Percentiles rank a stretch among this genome's conserved stretches.
Evolutionary conservation across 2,329 filamentous ascomycete species (phyloP).

Genomic region (Ambrosiella beaveri): DNA sequence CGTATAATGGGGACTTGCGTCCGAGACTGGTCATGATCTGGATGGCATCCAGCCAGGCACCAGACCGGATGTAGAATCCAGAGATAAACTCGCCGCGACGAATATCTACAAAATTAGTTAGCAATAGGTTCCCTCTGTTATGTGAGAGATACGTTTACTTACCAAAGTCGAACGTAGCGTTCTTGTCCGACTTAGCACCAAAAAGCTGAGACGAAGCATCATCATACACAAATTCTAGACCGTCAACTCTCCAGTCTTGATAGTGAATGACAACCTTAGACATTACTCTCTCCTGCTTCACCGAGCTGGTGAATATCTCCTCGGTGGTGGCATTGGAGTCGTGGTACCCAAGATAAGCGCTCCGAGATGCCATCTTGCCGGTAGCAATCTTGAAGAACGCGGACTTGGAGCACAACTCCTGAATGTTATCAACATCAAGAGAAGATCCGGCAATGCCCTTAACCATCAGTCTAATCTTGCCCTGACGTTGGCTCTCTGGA

Average conservation of each 20-base stretch:
- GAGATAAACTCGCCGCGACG: constrained; percentile 71
- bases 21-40: constrained; percentile 80
- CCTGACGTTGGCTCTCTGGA: constrained; percentile 55
- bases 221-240: constrained; percentile 85
- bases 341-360: constrained; percentile 56
- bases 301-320: constrained; percentile 53
- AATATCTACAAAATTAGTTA: constrained; percentile 9
- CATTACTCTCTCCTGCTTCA: constrained; percentile 54
- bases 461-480: constrained; percentile 52
- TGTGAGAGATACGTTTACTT: constrained; percentile 21
- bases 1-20: constrained; percentile 71
- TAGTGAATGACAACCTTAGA: constrained; percentile 61
- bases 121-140: background rate
- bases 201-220: constrained; percentile 72
- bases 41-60: constrained; percentile 71
- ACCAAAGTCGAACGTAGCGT: constrained; percentile 61
- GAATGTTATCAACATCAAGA: constrained; percentile 62
- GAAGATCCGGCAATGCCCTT: constrained; percentile 61
- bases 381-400: constrained; percentile 57
- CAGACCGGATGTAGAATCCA: constrained; percentile 69
- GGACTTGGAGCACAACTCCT: constrained; percentile 50
- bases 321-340: constrained; percentile 56
- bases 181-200: constrained; percentile 58
- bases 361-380: constrained; percentile 53
- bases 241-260: constrained; percentile 53